phyloP scores from a whole-genome alignment of 176 grass and related monocot species.

The Urochloa ruziziensis region DNA sequence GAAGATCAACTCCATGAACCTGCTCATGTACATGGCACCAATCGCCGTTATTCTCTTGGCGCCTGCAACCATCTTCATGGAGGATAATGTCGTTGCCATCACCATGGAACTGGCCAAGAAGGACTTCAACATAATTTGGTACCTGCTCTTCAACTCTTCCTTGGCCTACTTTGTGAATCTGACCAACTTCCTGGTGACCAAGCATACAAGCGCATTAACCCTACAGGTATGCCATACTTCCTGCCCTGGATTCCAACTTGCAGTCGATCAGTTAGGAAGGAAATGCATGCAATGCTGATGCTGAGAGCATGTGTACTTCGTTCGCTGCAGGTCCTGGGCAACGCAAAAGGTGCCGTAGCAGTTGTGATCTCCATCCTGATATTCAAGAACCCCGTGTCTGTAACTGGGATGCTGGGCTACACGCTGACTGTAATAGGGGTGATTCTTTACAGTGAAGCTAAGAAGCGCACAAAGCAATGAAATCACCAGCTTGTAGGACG shows the following conservation, averaged over 20 bases:
- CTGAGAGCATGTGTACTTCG: background rate
- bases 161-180: slow-evolving; percentile 62
- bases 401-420: slow-evolving; percentile 24
- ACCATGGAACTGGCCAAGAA: slow-evolving; percentile 44
- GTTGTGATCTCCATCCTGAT: slow-evolving; percentile 31
- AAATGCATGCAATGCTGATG: background rate
- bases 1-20: slow-evolving; percentile 72
- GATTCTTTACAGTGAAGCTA: slow-evolving; percentile 29
- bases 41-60: slow-evolving; percentile 51
- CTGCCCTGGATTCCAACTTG: no score
- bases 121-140: slow-evolving; percentile 59
- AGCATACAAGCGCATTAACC: no score
- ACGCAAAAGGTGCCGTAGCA: slow-evolving; percentile 25
- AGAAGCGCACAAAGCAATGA: slow-evolving; percentile 30
- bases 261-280: no score
- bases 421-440: slow-evolving; percentile 29
- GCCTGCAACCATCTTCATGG: slow-evolving; percentile 63
- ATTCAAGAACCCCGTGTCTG: no score
- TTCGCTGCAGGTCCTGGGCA: slow-evolving; percentile 18
- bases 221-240: no score
- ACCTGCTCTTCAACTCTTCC: slow-evolving; percentile 57
- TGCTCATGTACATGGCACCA: slow-evolving; percentile 67
- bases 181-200: slow-evolving; percentile 73
- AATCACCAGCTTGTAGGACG: background rate
- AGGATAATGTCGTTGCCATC: slow-evolving; percentile 52